Evolutionary conservation across 2,329 filamentous ascomycete species (phyloP).

Genomic region (Fusarium sororula): DNA sequence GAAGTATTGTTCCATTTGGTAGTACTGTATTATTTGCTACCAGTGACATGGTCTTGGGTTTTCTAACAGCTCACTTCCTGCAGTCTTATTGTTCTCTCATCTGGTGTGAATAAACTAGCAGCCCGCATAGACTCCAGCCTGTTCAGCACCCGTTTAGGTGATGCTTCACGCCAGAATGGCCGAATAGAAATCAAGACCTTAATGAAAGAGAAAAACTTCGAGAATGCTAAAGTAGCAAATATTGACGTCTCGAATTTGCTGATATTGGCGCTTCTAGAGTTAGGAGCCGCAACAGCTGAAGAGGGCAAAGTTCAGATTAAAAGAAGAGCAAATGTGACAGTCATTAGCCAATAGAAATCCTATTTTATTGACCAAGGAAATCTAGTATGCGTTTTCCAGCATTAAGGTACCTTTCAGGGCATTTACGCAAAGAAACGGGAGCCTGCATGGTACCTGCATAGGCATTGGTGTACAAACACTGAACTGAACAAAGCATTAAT

Average conservation of each 20-base stretch:
- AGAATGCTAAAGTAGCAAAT: fast-evolving
- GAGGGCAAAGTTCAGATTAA: no score
- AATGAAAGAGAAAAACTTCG: fast-evolving
- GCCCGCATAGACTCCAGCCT: not conserved
- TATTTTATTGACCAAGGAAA: not conserved
- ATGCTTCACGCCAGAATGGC: fast-evolving
- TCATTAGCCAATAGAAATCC: fast-evolving
- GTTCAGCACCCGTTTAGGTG: fast-evolving
- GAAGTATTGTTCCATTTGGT: no score
- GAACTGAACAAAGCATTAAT: not conserved
- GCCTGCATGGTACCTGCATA: not conserved
- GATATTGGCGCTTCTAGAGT: fast-evolving
- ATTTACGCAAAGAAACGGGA: not conserved
- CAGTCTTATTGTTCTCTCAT: not conserved
- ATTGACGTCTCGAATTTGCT: fast-evolving
- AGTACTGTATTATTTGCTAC: not conserved
- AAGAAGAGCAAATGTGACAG: not conserved
- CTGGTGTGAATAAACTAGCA: not conserved
- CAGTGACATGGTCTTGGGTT: no score
- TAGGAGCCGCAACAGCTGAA: no score
- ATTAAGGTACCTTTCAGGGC: no score
- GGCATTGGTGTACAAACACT: not conserved
- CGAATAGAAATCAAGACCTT: fast-evolving
- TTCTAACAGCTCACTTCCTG: fast-evolving
- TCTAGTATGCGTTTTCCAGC: not conserved